Evolutionary conservation across 192 early-diverging fungal species (phyloP).

Genomic region (Paraglomus brasilianum): DNA sequence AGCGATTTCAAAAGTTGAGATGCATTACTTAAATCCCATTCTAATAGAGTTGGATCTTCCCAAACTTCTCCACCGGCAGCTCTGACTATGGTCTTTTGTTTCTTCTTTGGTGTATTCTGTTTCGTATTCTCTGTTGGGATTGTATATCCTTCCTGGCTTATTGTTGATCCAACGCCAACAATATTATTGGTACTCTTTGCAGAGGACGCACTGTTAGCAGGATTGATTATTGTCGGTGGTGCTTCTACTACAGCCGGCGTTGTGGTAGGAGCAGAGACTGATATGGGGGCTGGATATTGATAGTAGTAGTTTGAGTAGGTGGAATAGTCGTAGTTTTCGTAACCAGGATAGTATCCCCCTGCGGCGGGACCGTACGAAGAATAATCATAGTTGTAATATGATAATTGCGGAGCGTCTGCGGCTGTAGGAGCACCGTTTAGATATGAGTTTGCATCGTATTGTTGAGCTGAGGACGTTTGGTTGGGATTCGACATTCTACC

Average conservation of each 20-base stretch:
- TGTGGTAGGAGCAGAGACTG: background rate
- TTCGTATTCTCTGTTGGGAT: constrained; percentile 13
- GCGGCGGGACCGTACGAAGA: background rate
- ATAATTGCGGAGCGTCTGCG: background rate
- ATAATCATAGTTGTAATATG: constrained; percentile 24
- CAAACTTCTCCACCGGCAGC: constrained; percentile 90
- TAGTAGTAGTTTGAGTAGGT: constrained; percentile 15
- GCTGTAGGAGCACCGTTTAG: background rate
- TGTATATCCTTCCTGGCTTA: background rate
- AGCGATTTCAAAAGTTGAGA: background rate
- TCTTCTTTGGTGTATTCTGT: constrained; percentile 10
- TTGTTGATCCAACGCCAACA: background rate
- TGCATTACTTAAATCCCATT: constrained; percentile 79
- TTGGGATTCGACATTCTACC: constrained; percentile 6
- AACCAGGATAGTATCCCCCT: background rate
- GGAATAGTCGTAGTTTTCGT: constrained; percentile 6
- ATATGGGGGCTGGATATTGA: background rate
- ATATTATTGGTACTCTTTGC: background rate
- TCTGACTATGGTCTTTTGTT: constrained; percentile 57
- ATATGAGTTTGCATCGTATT: constrained; percentile 9
- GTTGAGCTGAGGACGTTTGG: background rate
- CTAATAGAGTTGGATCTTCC: constrained; percentile 84
- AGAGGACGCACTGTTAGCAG: constrained; percentile 1
- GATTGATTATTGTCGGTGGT: constrained; percentile 17
- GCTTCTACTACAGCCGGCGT: constrained; percentile 24